Percentiles rank a stretch among this genome's conserved stretches.
Conservation (phyloP, 768 basidiomycete species). For the Porphyrellus cyaneotinctus region DNA sequence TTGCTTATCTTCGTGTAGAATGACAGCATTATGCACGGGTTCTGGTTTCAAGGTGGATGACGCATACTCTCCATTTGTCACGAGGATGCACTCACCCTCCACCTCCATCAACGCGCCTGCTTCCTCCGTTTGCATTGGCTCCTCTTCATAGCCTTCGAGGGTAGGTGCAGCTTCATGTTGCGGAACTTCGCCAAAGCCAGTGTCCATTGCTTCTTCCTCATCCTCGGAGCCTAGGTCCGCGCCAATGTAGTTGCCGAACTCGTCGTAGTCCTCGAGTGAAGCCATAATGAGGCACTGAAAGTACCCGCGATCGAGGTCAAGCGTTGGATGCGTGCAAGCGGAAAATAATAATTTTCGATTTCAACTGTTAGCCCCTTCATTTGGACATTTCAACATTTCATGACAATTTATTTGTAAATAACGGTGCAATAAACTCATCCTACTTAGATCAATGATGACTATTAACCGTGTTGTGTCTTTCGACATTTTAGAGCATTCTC, state of each 20-base stretch:
- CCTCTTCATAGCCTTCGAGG: conserved; percentile 83
- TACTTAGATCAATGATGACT: too few species aligned
- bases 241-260: conserved; percentile 98
- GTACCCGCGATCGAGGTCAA: conserved; percentile 5
- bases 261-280: conserved; percentile 76
- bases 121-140: conserved; percentile 50
- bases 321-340: conserved; percentile 20
- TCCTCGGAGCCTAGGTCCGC: conserved; percentile 86
- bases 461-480: too few species aligned
- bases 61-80: not conserved
- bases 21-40: conserved; percentile 73
- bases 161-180: conserved; percentile 44
- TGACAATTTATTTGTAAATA: too few species aligned
- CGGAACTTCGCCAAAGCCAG: conserved; percentile 40
- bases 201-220: conserved; percentile 56
- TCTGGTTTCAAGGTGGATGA: conserved; percentile 40
- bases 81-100: conserved; percentile 52
- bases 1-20: conserved; percentile 96
- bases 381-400: too few species aligned
- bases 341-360: conserved; percentile 32
- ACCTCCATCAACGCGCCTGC: conserved; percentile 78
- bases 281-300: conserved; percentile 37
- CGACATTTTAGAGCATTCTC: too few species aligned
- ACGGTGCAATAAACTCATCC: too few species aligned
- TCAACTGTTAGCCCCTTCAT: conserved; percentile 15